Conservation (phyloP, 345 rosid genomes). For the Arabis alpina region DNA sequence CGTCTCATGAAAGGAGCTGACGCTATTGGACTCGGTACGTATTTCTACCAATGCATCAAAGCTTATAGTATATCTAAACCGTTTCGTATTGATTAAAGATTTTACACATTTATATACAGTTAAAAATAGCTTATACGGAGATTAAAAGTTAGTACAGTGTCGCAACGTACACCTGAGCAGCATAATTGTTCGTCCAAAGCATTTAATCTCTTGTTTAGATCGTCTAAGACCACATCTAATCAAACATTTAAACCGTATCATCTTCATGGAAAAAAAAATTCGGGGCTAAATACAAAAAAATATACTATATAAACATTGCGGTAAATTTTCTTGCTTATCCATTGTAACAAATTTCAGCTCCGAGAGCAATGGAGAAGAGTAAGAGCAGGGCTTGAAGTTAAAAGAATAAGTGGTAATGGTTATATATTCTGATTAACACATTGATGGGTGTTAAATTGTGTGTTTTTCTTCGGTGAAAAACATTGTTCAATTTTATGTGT, state of each 20-base stretch:
- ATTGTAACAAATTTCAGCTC: slow-evolving; percentile 53
- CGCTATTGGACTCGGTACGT: slow-evolving; percentile 74
- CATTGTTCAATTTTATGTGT: slow-evolving; percentile 38
- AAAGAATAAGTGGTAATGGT: slow-evolving; percentile 21
- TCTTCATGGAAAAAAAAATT: too few relatives aligned
- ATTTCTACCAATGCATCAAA: background rate
- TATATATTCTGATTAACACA: slow-evolving; percentile 39
- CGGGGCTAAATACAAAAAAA: background rate
- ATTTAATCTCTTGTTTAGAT: background rate
- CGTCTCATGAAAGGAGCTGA: slow-evolving; percentile 90
- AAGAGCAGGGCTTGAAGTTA: slow-evolving; percentile 59
- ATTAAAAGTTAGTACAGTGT: background rate
- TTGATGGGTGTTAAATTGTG: slow-evolving; percentile 41
- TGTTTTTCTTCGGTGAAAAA: slow-evolving; percentile 29
- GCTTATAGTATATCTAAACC: background rate
- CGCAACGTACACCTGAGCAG: background rate
- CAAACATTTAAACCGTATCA: background rate
- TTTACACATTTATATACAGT: background rate
- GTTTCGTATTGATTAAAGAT: background rate
- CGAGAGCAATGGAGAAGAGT: slow-evolving; percentile 85
- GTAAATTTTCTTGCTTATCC: background rate
- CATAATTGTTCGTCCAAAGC: background rate
- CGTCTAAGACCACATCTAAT: background rate
- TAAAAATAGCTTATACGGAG: background rate
- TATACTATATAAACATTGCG: background rate